Conservation (phyloP, 805 yeast genomes). For the Cyberlindnera bimundalis region DNA sequence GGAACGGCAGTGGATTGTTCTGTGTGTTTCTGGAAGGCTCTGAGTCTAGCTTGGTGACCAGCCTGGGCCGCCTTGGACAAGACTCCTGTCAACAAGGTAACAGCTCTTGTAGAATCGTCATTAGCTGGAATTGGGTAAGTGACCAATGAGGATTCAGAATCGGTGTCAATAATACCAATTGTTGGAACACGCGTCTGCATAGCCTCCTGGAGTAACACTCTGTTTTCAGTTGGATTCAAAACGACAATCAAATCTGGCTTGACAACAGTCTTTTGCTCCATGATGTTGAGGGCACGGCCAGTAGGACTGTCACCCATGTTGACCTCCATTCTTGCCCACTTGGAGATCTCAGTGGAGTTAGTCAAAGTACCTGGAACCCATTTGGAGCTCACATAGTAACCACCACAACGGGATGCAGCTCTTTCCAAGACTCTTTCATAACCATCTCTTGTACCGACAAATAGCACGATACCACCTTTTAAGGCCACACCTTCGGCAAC, state of each 20-base stretch:
- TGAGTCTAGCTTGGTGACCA: constrained; percentile 48
- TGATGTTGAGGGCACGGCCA: constrained; percentile 48
- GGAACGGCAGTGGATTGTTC: constrained; percentile 1
- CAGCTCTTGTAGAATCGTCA: constrained; percentile 84
- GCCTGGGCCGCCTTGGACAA: constrained; percentile 80
- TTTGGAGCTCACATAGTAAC: constrained; percentile 75
- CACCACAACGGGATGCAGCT: constrained; percentile 75
- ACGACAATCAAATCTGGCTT: constrained; percentile 89
- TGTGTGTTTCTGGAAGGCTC: constrained; percentile 10
- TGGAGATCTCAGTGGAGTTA: constrained; percentile 66
- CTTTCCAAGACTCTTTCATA: constrained; percentile 70
- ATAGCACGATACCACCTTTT: constrained; percentile 81
- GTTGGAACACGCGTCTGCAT: constrained; percentile 82
- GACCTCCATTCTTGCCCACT: constrained; percentile 68
- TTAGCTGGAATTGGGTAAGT: constrained; percentile 97
- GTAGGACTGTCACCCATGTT: constrained; percentile 72
- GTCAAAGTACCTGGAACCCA: constrained; percentile 97
- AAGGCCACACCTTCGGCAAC: constrained; percentile 81
- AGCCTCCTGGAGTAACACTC: constrained; percentile 79
- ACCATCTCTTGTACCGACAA: constrained; percentile 80
- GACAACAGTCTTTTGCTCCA: constrained; percentile 50
- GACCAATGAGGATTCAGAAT: constrained; percentile 83
- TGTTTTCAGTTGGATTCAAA: constrained; percentile 84
- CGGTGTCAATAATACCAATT: constrained; percentile 90
- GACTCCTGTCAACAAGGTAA: constrained; percentile 76